Base-by-base conservation (phyloP, 805 yeast species). In the Spathaspora girioi region DNA sequence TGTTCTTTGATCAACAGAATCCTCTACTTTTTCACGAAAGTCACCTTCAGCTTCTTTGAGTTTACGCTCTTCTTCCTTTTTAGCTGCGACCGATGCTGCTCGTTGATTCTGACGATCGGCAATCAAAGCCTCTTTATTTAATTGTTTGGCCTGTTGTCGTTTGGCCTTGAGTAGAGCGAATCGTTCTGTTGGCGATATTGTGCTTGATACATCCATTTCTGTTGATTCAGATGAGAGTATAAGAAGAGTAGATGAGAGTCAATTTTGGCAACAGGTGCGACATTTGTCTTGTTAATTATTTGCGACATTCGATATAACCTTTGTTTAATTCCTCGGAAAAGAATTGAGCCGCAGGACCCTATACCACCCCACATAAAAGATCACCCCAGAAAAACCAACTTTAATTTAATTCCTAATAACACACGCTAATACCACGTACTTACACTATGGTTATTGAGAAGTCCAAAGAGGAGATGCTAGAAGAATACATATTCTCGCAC, bases 1-100 rank as follows among this genome's bases (percentile, higher is more conserved):
- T 19, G 26, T 20, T 11, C 46, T 19, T 35, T 48, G 20, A 17
- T 48, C 48, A n/a, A 11, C 12, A 10, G 15, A 42, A 0, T 78
- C 79, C 11, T 59, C 59, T 11, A 69, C 73, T 32, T 61, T 54
- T 27, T 71, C 75, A 17, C 62, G 45, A 50, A 65, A 64, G 2
- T 72, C 75, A n/a, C 62, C 47, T 49, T 66, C 65, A 2, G 71
- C 73, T 2, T 69, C 59, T 51, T 75, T 78, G 10, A 66, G 64
- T 43, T 63, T 5, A 64, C 70, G 47, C 48, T 51, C 44, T 46
- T 47, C 38, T 45, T 50, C 19, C 56, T 47, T 46, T 43, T 52
- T 56, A 7, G 52, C 45, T 17, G 55, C 52, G 23, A 48, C 20
- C 38, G 60, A 49, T 23, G 53, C 50, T 20, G 53, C 51, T 49